Conservation (phyloP, 2,329 filamentous ascomycete species). For the Aspergillus felis region DNA sequence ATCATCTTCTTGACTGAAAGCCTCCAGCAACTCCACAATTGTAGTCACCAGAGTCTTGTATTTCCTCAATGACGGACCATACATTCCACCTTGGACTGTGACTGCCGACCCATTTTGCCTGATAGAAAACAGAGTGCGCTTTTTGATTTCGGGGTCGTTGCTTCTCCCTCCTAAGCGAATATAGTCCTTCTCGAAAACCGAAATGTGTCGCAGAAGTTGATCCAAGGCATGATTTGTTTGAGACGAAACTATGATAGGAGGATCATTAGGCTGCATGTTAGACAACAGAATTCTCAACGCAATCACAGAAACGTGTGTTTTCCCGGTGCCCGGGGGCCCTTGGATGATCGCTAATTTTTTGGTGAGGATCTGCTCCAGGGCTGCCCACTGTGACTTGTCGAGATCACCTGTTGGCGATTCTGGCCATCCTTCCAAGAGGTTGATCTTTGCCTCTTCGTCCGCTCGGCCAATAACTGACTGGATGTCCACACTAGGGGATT, state of each 20-base stretch:
- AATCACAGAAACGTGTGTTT: slow-evolving; percentile 76
- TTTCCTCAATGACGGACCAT: slow-evolving; percentile 35
- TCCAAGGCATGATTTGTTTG: slow-evolving; percentile 92
- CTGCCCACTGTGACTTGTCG: slow-evolving; percentile 67
- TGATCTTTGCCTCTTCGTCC: slow-evolving; percentile 41
- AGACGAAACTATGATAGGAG: slow-evolving; percentile 73
- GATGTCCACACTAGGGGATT: slow-evolving; percentile 50
- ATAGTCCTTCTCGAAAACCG: slow-evolving; percentile 59
- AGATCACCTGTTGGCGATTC: slow-evolving; percentile 43
- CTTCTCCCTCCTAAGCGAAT: slow-evolving; percentile 67
- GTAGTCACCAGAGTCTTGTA: slow-evolving; percentile 43
- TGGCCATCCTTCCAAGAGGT: slow-evolving; percentile 57
- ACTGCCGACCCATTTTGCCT: slow-evolving; percentile 35
- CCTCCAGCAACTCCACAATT: slow-evolving; percentile 41
- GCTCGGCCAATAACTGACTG: slow-evolving; percentile 38
- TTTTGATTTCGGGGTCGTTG: slow-evolving; percentile 60
- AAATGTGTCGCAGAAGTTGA: slow-evolving; percentile 66
- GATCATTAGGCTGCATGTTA: slow-evolving; percentile 53
- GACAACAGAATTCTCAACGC: slow-evolving; percentile 63
- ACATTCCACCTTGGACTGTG: slow-evolving; percentile 39
- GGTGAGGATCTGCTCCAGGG: slow-evolving; percentile 66
- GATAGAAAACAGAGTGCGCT: slow-evolving; percentile 64
- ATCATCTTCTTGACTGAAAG: slow-evolving; percentile 35
- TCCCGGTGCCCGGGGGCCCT: slow-evolving; percentile 75
- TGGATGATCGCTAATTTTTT: slow-evolving; percentile 73